Conservation (phyloP, 2,329 filamentous ascomycete species). For the Aspergillus sp. region DNA sequence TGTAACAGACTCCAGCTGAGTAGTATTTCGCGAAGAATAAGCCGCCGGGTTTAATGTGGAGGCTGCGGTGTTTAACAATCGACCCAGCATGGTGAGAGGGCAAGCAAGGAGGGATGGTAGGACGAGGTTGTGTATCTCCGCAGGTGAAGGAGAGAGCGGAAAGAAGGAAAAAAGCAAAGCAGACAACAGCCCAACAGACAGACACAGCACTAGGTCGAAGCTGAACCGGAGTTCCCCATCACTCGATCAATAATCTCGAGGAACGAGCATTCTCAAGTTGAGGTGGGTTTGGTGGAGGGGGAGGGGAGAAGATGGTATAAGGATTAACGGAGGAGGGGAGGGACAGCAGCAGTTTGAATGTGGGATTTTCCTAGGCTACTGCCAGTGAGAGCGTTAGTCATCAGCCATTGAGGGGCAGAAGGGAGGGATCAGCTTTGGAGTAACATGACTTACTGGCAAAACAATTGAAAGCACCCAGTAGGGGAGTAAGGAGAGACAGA, state of each 20-base stretch:
- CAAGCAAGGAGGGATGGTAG: conserved; percentile 2
- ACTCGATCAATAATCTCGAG: conserved; percentile 16
- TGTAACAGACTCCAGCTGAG: conserved; percentile 41
- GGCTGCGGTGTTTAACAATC: conserved; percentile 38
- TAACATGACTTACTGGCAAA: no score
- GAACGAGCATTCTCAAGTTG: conserved; percentile 21
- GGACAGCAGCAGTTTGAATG: conserved; percentile 1
- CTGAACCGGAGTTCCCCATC: conserved; percentile 29
- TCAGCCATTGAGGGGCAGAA: neutral
- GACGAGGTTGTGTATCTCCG: neutral
- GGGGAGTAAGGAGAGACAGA: neutral
- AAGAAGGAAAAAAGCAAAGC: neutral
- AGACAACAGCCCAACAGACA: conserved; percentile 21
- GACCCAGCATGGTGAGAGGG: conserved; percentile 34
- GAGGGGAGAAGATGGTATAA: conserved; percentile 1
- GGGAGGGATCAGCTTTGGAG: conserved; percentile 1
- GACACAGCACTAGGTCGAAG: conserved; percentile 22
- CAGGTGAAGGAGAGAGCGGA: neutral
- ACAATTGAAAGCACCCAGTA: neutral
- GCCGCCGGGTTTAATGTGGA: conserved; percentile 38
- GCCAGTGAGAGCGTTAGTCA: no score
- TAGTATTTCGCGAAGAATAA: conserved; percentile 31
- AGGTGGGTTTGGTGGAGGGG: conserved; percentile 3
- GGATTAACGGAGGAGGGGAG: neutral
- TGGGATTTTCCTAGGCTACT: conserved; percentile 2